A percentile compares a stretch with the other conserved stretches of the same genome.
Conservation (phyloP, 208 protist species). For the Leishmania gerbilli region DNA sequence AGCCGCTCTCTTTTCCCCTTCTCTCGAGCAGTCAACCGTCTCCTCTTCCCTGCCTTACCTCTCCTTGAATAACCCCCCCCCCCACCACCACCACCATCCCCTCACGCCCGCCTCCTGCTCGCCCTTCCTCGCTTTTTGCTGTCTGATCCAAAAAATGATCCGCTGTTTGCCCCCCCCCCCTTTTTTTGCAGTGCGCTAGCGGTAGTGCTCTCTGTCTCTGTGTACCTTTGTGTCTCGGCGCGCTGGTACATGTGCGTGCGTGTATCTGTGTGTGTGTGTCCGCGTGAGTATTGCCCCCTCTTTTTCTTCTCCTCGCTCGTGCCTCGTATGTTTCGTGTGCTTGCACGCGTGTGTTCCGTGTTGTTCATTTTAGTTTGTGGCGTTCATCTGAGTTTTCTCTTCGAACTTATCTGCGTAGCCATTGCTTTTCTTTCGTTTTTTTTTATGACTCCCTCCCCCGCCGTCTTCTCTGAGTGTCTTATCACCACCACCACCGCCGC, state of each 20-base stretch:
- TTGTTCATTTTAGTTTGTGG: background rate
- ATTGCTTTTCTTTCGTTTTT: background rate
- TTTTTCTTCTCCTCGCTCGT: background rate
- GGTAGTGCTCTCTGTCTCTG: background rate
- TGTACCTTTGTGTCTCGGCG: background rate
- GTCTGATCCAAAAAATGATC: background rate
- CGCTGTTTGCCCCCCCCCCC: too few species aligned
- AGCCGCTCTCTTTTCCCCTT: slow-evolving; percentile 10
- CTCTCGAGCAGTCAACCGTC: background rate
- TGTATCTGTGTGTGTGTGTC: background rate
- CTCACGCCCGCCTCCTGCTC: background rate
- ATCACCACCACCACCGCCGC: background rate
- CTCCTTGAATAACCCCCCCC: background rate
- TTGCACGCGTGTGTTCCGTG: background rate
- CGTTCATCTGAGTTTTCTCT: background rate
- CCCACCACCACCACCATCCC: too few species aligned
- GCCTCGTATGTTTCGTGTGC: background rate
- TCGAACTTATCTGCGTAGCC: background rate
- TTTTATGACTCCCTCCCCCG: background rate
- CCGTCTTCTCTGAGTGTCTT: background rate
- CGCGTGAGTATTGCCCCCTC: background rate
- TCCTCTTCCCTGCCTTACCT: background rate
- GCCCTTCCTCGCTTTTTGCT: background rate
- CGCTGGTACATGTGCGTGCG: background rate
- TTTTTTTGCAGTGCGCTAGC: background rate